Base-by-base conservation (phyloP, 2,329 filamentous ascomycete species). In the Lachnellula occidentalis region DNA sequence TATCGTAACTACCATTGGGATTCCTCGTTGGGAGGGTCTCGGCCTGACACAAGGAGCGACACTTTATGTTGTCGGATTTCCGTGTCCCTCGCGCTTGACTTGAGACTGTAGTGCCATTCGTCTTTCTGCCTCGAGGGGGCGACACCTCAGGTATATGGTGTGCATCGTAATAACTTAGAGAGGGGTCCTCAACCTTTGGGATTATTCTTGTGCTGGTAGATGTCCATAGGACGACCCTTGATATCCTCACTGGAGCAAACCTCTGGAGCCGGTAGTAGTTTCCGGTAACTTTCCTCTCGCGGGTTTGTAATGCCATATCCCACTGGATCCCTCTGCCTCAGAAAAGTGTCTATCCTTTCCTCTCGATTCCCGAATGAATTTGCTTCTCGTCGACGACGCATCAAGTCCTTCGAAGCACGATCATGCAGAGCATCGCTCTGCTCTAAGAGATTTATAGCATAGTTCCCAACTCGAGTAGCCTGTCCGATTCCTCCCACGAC, bases 341-440 rank as follows among this genome's bases (percentile, higher is more conserved):
- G 61, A 66, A 97, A 97, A 52, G 75, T 83, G 61, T 90, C 81
- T 39, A 97, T 85, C 50, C 90, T 78, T 65, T 85, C 83, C 58
- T 88, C 79, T 51, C 80, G 76, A 64, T 72, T 74, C 67, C 73
- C 65, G 70, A 79, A 68, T 37, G 78, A 72, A 49, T 77, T 74
- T 53, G 81, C 74, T 63, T 77, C 70, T 65, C 79, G 74, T 60
- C 79, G 77, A 55, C 76, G 75, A 50, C 72, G 74, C 66, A 83
- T 75, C 46, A 85, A 73, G 55, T 83, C 79, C 56, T 78, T 82
- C 48, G 88, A 85, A 36, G 85, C 83, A 55, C 81, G 76, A 56
- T 88, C 80, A 62, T 88, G 82, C 52, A 86, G 74, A 42, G 84
- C 78, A 64, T 84, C 83, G 67, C 83, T 76, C 58, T 88, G 76